A percentile compares a stretch with the other conserved stretches of the same genome.
These are phyloP conservation scores for Sclerotinia subarctica DNA, from an alignment of 2,329 filamentous ascomycete genomes.

Conservation along the genomic window DNA sequence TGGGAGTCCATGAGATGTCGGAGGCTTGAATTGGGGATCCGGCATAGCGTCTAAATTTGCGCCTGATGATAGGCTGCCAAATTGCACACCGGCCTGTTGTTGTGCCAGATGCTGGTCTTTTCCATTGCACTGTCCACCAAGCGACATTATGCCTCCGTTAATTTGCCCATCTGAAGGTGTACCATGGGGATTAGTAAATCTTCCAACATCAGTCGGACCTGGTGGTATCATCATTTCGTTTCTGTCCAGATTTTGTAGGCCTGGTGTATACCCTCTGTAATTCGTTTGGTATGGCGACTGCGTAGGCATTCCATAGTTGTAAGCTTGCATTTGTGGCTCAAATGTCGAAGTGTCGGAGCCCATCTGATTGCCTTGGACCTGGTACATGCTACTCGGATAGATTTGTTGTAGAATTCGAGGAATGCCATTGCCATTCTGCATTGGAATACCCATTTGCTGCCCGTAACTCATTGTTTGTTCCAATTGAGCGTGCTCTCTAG, in stretches of 20 bases:
- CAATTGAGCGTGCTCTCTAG: no score
- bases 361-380: background rate
- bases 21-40: background rate
- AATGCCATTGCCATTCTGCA: background rate
- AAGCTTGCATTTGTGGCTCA: background rate
- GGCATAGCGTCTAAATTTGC: background rate
- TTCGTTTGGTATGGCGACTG: no score
- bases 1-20: background rate
- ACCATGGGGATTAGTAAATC: background rate
- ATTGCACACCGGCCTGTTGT: background rate
- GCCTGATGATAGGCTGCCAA: no score
- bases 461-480: background rate
- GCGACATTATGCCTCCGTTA: background rate
- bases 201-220: background rate
- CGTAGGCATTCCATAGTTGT: no score
- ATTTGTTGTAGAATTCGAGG: no score
- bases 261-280: background rate
- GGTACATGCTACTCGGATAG: background rate
- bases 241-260: no score
- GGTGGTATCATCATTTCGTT: background rate
- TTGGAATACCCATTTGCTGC: background rate
- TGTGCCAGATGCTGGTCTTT: background rate
- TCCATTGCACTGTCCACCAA: background rate
- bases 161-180: background rate
- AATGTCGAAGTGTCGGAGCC: background rate